A percentile compares a stretch with the other conserved stretches of the same genome.
Conservation (phyloP, 176 grass and related monocot genomes). For the Oryza brachyantha region DNA sequence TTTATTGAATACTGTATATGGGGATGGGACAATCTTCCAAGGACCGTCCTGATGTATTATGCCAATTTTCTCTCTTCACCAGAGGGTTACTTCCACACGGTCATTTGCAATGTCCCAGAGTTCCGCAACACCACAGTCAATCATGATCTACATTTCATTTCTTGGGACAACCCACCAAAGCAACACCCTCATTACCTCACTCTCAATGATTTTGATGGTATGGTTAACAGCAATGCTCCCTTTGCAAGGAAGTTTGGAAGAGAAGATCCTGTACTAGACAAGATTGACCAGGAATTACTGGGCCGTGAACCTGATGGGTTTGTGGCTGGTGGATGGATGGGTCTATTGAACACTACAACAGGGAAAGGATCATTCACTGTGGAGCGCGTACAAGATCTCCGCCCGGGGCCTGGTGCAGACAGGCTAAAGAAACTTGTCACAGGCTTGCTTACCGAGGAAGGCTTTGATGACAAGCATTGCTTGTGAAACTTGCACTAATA, state of each 20-base stretch:
- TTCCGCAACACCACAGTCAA: conserved; percentile 92
- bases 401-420: conserved; percentile 55
- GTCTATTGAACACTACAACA: conserved; percentile 52
- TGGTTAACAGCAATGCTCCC: conserved; percentile 81
- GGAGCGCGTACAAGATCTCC: conserved; percentile 55
- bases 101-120: conserved; percentile 89
- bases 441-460: conserved; percentile 70
- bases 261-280: conserved; percentile 82
- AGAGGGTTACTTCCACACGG: conserved; percentile 96
- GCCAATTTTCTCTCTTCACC: conserved; percentile 94
- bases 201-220: conserved; percentile 49
- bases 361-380: conserved; percentile 49
- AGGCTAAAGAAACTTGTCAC: conserved; percentile 73
- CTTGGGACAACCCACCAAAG: conserved; percentile 99
- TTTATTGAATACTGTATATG: conserved; percentile 95
- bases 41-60: conserved; percentile 98
- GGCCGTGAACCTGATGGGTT: conserved; percentile 57
- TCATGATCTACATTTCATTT: conserved; percentile 96
- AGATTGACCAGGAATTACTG: conserved; percentile 80
- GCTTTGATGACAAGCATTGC: conserved; percentile 78
- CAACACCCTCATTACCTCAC: conserved; percentile 93
- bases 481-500: conserved; percentile 49
- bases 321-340: conserved; percentile 62
- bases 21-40: conserved; percentile 98
- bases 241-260: conserved; percentile 90